A percentile compares a stretch with the other conserved stretches of the same genome.
phyloP scores from a whole-genome alignment of 495 filamentous ascomycete species.

The Friedmanniomyces simplex region DNA sequence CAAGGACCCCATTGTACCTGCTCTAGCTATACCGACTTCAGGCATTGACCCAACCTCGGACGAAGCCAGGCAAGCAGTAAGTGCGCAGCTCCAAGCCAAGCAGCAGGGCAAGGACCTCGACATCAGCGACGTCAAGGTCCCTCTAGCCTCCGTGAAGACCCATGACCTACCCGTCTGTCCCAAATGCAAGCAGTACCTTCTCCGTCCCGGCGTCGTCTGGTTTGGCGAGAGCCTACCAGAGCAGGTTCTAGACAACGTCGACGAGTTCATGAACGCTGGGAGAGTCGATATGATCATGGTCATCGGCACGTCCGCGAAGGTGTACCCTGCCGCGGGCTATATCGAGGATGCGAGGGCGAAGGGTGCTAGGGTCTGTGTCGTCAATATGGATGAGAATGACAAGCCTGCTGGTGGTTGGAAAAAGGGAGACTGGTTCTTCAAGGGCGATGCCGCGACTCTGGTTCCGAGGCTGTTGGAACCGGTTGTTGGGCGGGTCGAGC shows the following conservation, averaged over 20 bases:
- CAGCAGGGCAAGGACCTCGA: conserved; percentile 38
- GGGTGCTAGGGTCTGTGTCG: conserved; percentile 62
- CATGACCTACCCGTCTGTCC: conserved; percentile 67
- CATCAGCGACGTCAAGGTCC: conserved; percentile 45
- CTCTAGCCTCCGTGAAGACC: conserved; percentile 38
- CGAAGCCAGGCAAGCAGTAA: conserved; percentile 20
- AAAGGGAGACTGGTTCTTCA: conserved; percentile 53
- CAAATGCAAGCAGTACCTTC: conserved; percentile 51
- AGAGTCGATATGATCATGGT: conserved; percentile 63
- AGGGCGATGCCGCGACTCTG: conserved; percentile 55
- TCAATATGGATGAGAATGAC: conserved; percentile 60
- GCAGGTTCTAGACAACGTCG: conserved; percentile 46
- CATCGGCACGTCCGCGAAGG: conserved; percentile 65
- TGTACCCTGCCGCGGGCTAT: conserved; percentile 66
- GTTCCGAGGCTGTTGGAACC: conserved; percentile 34
- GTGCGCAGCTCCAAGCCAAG: too few species aligned
- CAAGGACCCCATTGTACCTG: conserved; percentile 58
- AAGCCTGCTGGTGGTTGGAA: conserved; percentile 34
- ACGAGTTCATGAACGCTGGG: conserved; percentile 46
- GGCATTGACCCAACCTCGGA: conserved; percentile 35
- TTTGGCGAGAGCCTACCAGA: conserved; percentile 65
- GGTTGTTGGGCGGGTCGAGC: conserved; percentile 24
- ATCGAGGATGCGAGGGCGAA: conserved; percentile 47
- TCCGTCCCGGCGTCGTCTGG: conserved; percentile 83
- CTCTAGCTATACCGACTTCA: conserved; percentile 50